Evolutionary conservation across 2,329 filamentous ascomycete species (phyloP).

Genomic region (Bretziella fagacearum): DNA sequence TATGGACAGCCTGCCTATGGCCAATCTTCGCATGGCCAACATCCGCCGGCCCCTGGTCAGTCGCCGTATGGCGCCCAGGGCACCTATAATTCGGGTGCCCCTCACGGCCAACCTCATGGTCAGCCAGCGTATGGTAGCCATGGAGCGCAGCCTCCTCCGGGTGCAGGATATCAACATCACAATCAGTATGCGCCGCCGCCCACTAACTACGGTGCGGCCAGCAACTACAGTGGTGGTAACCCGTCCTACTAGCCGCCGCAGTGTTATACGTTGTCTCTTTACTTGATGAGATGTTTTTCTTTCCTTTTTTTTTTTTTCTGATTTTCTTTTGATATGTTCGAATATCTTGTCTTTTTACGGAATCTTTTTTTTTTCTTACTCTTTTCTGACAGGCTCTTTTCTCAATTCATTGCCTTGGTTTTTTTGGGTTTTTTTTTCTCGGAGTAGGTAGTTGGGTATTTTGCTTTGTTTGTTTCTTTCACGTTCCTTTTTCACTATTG

Average conservation of each 20-base stretch:
- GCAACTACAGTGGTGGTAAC: constrained; percentile 7
- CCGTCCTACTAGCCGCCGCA: constrained; percentile 5
- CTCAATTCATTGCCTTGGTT: too few species aligned
- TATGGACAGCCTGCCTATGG: constrained; percentile 20
- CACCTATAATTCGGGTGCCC: constrained; percentile 9
- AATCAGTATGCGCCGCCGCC: constrained; percentile 16
- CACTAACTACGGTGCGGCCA: constrained; percentile 10
- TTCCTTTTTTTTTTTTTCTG: constrained; percentile 4
- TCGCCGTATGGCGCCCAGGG: constrained; percentile 9
- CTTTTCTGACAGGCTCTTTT: too few species aligned
- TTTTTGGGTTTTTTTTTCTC: background rate
- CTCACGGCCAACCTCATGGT: constrained; percentile 9
- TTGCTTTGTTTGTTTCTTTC: background rate
- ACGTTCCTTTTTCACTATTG: background rate
- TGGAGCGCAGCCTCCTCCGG: constrained; percentile 15
- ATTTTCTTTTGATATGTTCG: background rate
- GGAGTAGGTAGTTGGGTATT: constrained; percentile 3
- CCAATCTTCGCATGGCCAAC: constrained; percentile 16
- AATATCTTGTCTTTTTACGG: too few species aligned
- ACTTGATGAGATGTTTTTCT: background rate
- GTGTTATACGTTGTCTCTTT: background rate
- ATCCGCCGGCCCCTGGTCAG: constrained; percentile 12
- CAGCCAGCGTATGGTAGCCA: constrained; percentile 15
- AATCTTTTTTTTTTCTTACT: too few species aligned
- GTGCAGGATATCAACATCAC: constrained; percentile 16